Evolutionary conservation across 1,139 yeast species (phyloP).

Genomic region (Oligophagozyma castellii): DNA sequence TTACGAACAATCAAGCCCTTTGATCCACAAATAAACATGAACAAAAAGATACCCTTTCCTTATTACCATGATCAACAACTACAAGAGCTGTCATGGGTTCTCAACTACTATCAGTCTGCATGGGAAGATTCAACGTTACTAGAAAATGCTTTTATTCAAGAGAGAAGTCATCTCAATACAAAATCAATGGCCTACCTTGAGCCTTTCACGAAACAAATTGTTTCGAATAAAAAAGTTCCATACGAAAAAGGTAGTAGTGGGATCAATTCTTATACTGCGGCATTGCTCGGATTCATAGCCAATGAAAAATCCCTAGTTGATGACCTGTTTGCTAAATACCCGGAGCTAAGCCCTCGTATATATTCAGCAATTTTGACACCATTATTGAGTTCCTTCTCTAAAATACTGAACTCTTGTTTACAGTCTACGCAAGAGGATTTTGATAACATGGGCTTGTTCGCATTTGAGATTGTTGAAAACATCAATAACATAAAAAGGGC

Average conservation of each 20-base stretch:
- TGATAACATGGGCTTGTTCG: slow-evolving; percentile 29
- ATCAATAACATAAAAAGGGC: slow-evolving; percentile 20
- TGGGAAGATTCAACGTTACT: slow-evolving; percentile 25
- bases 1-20: slow-evolving; percentile 25
- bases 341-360: slow-evolving; percentile 27
- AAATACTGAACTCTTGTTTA: slow-evolving; percentile 25
- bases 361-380: slow-evolving; percentile 31
- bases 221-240: slow-evolving; percentile 31
- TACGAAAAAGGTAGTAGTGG: slow-evolving; percentile 55
- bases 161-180: slow-evolving; percentile 33
- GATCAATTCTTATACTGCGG: slow-evolving; percentile 40
- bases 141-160: slow-evolving; percentile 32
- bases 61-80: slow-evolving; percentile 27
- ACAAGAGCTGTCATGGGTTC: slow-evolving; percentile 30
- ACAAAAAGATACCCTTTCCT: slow-evolving; percentile 29
- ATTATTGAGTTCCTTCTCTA: slow-evolving; percentile 26
- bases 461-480: slow-evolving; percentile 34
- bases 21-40: slow-evolving; percentile 29
- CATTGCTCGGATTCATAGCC: slow-evolving; percentile 36
- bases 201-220: slow-evolving; percentile 33
- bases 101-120: slow-evolving; percentile 33
- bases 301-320: slow-evolving; percentile 34
- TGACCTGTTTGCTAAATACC: slow-evolving; percentile 26
- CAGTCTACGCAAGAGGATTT: slow-evolving; percentile 26
- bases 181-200: slow-evolving; percentile 32